phyloP scores from a whole-genome alignment of 2,329 filamentous ascomycete genomes.

The Kalmusia sp. region DNA sequence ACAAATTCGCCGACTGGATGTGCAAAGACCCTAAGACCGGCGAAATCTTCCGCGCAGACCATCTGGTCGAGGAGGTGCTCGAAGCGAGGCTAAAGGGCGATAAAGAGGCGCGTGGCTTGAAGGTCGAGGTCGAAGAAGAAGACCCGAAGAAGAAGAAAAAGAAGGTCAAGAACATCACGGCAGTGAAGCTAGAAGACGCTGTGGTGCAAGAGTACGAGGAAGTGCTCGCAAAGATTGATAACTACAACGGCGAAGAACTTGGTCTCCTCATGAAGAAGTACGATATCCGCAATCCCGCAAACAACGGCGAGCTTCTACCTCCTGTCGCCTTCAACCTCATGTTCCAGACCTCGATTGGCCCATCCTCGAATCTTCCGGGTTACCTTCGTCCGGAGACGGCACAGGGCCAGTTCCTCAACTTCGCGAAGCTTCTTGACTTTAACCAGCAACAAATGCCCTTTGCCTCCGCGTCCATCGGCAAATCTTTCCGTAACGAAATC shows the following conservation, averaged over 20 bases:
- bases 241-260: constrained; percentile 87
- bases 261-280: constrained; percentile 86
- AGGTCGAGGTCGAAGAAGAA: constrained; percentile 76
- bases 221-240: constrained; percentile 90
- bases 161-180: constrained; percentile 66
- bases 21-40: constrained; percentile 98
- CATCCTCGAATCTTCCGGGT: constrained; percentile 82
- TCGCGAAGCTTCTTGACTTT: constrained; percentile 94
- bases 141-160: constrained; percentile 90
- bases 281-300: constrained; percentile 86
- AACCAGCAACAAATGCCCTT: constrained; percentile 97
- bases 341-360: constrained; percentile 96
- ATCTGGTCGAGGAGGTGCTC: constrained; percentile 93
- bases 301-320: constrained; percentile 75
- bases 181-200: constrained; percentile 84
- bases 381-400: constrained; percentile 79
- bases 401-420: constrained; percentile 97
- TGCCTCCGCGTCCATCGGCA: constrained; percentile 94
- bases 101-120: constrained; percentile 88
- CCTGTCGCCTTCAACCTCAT: constrained; percentile 97
- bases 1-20: constrained; percentile 99
- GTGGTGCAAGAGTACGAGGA: constrained; percentile 90
- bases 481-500: constrained; percentile 98
- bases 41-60: constrained; percentile 94
- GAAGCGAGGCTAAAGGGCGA: constrained; percentile 87